phyloP scores from a whole-genome alignment of 2,329 filamentous ascomycete genomes.

The Claviceps maximensis region DNA sequence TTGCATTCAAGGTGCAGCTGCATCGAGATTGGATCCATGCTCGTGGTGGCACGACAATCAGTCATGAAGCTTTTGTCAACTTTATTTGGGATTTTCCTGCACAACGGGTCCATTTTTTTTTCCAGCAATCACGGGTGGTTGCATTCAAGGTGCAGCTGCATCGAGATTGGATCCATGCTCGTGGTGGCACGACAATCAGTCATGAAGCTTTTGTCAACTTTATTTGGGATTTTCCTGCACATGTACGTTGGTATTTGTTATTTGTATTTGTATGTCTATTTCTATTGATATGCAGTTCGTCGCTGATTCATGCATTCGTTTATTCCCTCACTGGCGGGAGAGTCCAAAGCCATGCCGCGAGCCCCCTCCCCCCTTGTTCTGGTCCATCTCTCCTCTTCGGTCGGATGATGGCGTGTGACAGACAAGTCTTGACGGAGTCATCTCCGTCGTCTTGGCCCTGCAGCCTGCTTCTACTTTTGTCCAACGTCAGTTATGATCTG shows the following conservation, averaged over 20 bases:
- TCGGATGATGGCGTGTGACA: neutral
- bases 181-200: neutral
- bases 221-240: neutral
- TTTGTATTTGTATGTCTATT: too few species aligned
- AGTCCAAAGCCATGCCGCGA: neutral
- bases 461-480: neutral
- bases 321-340: too few species aligned
- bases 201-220: neutral
- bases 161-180: neutral
- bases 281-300: too few species aligned
- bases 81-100: neutral
- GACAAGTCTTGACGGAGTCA: neutral
- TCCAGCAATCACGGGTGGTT: neutral
- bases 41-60: neutral
- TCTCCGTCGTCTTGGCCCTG: neutral
- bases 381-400: neutral
- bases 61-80: neutral
- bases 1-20: slow-evolving; percentile 1
- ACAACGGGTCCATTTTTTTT: neutral
- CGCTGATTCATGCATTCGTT: too few species aligned
- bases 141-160: slow-evolving; percentile 1
- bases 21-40: slow-evolving; percentile 1
- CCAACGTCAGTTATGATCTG: neutral
- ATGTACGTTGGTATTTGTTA: too few species aligned
- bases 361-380: neutral